A percentile compares a stretch with the other conserved stretches of the same genome.
Evolutionary conservation across 2,329 filamentous ascomycete species (phyloP).

Genomic region (Ophiostoma ulmi): DNA sequence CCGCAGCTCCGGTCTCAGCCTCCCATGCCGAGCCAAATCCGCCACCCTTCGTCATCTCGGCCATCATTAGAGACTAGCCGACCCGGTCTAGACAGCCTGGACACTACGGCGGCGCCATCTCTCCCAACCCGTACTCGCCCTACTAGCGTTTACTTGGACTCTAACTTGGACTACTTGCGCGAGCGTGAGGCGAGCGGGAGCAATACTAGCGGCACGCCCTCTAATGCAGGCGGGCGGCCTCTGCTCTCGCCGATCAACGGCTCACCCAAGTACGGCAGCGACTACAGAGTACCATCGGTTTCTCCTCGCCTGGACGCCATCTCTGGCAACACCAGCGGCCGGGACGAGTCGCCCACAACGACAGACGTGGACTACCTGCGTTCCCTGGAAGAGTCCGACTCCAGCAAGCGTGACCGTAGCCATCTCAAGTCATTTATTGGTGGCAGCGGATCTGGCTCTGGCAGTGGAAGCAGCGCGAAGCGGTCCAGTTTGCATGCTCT

Average conservation of each 20-base stretch:
- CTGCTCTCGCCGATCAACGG: constrained; percentile 36
- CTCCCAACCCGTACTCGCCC: constrained; percentile 57
- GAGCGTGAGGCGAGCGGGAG: constrained; percentile 56
- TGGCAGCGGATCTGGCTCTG: not conserved
- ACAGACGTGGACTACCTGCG: constrained; percentile 81
- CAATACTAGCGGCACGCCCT: constrained; percentile 6
- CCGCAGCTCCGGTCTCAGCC: constrained; percentile 26
- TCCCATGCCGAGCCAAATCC: constrained; percentile 34
- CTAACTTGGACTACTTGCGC: constrained; percentile 74
- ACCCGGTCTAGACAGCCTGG: constrained; percentile 58
- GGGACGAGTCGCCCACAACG: constrained; percentile 58
- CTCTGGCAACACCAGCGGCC: constrained; percentile 20
- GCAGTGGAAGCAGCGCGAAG: constrained; percentile 47
- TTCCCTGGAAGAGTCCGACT: constrained; percentile 39
- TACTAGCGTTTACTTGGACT: constrained; percentile 75
- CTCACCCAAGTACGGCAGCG: constrained; percentile 33
- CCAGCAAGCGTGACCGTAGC: constrained; percentile 48
- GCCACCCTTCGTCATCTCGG: constrained; percentile 48
- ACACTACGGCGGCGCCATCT: constrained; percentile 41
- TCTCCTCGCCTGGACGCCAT: not conserved
- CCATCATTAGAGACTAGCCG: constrained; percentile 68
- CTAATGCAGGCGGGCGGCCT: constrained; percentile 41
- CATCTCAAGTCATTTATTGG: constrained; percentile 44
- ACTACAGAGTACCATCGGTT: constrained; percentile 22
- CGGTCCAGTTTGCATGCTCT: constrained; percentile 67